phyloP scores from a whole-genome alignment of 2,329 filamentous ascomycete genomes.

The Aspergillus luchuensis region DNA sequence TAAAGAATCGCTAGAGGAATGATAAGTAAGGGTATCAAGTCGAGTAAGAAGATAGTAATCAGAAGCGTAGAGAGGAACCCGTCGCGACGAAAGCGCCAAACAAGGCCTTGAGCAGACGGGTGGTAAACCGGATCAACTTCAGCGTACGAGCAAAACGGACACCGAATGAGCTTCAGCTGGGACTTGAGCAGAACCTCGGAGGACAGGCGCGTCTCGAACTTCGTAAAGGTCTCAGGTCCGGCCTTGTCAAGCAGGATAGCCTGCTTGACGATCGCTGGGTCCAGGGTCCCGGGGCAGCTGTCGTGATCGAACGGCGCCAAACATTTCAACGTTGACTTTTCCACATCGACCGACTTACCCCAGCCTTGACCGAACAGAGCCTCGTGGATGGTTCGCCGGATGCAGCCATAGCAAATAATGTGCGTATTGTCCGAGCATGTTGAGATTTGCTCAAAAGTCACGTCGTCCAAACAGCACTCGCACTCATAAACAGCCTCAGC shows the following conservation, averaged over 20 bases:
- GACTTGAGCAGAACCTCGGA: constrained; percentile 75
- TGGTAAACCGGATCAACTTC: constrained; percentile 80
- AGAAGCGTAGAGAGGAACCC: constrained; percentile 57
- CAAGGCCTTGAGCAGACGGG: constrained; percentile 54
- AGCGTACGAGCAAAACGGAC: constrained; percentile 89
- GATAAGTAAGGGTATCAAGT: constrained; percentile 47
- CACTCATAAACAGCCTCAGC: constrained; percentile 50
- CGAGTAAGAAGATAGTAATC: constrained; percentile 47
- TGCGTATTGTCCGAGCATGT: constrained; percentile 47
- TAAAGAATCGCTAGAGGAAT: constrained; percentile 61
- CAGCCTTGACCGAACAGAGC: constrained; percentile 93
- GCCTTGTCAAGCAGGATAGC: constrained; percentile 71
- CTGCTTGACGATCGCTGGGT: constrained; percentile 67
- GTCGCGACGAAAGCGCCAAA: constrained; percentile 60
- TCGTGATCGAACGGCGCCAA: constrained; percentile 71
- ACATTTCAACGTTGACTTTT: constrained; percentile 75
- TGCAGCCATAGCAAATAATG: constrained; percentile 67
- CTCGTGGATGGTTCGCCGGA: constrained; percentile 78
- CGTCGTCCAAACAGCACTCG: constrained; percentile 51
- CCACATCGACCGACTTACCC: constrained; percentile 74
- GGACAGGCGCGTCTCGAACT: constrained; percentile 77
- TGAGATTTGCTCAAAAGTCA: constrained; percentile 51
- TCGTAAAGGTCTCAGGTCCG: constrained; percentile 70
- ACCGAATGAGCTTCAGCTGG: constrained; percentile 73
- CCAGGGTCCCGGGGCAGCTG: constrained; percentile 72